Conservation (phyloP, 2,329 filamentous ascomycete genomes). For the Trichoderma arundinaceum region DNA sequence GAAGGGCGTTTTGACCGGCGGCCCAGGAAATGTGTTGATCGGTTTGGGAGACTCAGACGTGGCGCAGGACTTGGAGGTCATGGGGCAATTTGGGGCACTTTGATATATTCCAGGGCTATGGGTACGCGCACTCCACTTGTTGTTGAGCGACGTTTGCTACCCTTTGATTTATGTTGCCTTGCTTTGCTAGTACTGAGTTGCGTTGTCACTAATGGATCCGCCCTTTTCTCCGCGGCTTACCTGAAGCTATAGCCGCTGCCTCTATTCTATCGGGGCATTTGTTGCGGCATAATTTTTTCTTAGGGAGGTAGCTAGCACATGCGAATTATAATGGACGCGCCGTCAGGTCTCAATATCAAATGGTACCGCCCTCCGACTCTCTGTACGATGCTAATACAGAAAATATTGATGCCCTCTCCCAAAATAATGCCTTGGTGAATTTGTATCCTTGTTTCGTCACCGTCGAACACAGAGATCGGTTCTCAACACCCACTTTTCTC, state of each 20-base stretch:
- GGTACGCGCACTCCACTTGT: too few species aligned
- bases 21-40: too few species aligned
- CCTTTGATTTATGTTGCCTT: too few species aligned
- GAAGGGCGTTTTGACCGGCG: background rate
- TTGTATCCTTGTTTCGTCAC: background rate
- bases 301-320: background rate
- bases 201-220: too few species aligned
- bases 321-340: background rate
- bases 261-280: background rate
- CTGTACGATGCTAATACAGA: too few species aligned
- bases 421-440: too few species aligned
- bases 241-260: too few species aligned
- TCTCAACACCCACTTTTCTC: constrained; percentile 90
- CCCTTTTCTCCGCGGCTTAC: background rate
- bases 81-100: background rate
- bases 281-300: background rate
- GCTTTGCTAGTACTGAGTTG: too few species aligned
- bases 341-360: background rate
- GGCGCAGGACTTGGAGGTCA: background rate
- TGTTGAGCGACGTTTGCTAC: too few species aligned
- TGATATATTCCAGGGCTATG: too few species aligned
- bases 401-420: too few species aligned
- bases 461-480: constrained; percentile 75
- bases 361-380: too few species aligned
- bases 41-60: background rate